Conservation (phyloP, 1,284 basidiomycete genomes). For the Naganishia cerealis region DNA sequence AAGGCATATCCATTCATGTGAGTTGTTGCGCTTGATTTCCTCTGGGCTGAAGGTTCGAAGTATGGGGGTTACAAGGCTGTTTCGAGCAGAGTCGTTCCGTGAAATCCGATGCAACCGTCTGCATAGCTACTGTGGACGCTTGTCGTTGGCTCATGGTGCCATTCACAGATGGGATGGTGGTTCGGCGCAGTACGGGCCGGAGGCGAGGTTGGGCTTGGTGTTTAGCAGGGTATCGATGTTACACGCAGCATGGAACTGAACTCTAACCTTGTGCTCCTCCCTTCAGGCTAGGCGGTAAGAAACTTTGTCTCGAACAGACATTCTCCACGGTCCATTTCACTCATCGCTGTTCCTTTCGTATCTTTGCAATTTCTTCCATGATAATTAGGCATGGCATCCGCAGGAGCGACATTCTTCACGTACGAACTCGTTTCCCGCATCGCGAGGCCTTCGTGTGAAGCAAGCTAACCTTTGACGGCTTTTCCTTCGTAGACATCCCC, state of each 20-base stretch:
- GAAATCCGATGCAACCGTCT: too few relatives aligned
- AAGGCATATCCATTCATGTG: conserved; percentile 33
- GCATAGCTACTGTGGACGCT: too few relatives aligned
- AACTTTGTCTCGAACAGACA: too few relatives aligned
- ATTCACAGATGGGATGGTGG: not conserved
- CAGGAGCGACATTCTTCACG: conserved; percentile 32
- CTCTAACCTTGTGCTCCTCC: not conserved
- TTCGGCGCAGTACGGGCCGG: not conserved
- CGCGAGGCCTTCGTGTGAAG: not conserved
- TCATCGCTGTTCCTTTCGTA: not conserved
- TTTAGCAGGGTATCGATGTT: not conserved
- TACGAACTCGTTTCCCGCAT: not conserved
- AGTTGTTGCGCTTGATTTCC: conserved; percentile 10
- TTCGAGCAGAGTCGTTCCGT: not conserved
- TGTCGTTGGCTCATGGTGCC: too few relatives aligned
- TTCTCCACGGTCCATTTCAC: not conserved
- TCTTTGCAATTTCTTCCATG: not conserved
- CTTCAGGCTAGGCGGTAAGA: conserved; percentile 29
- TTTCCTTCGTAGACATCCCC: conserved; percentile 46
- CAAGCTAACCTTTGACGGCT: not conserved
- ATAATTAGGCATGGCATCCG: conserved; percentile 22
- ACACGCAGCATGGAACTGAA: not conserved
- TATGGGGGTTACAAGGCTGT: not conserved
- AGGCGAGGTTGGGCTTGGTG: not conserved
- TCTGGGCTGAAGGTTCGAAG: not conserved